phyloP scores from a whole-genome alignment of 2,329 filamentous ascomycete species.

The Calonectria henricotiae region DNA sequence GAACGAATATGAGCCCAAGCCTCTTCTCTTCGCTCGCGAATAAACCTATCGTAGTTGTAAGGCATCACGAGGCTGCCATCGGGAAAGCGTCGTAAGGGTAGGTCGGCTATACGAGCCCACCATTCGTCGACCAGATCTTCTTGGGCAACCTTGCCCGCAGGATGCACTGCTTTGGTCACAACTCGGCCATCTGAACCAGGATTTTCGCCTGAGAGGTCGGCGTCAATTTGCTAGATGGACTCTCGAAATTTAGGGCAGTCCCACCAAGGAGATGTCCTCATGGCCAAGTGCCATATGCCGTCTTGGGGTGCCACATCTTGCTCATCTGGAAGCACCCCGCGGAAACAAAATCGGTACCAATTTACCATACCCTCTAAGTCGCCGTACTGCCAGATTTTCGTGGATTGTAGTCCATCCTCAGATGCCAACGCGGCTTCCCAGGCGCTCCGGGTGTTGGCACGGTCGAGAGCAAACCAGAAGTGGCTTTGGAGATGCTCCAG shows the following conservation, averaged over 20 bases:
- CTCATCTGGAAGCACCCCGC: slow-evolving; percentile 32
- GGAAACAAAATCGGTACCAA: slow-evolving; percentile 53
- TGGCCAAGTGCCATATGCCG: slow-evolving; percentile 47
- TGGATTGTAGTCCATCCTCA: background rate
- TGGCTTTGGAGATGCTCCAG: slow-evolving; percentile 42
- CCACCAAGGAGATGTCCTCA: slow-evolving; percentile 52
- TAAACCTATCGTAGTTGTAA: slow-evolving; percentile 27
- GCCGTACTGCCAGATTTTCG: slow-evolving; percentile 42
- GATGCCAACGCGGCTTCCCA: background rate
- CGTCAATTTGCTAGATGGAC: slow-evolving; percentile 30
- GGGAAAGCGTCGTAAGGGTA: slow-evolving; percentile 46
- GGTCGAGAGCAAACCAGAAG: slow-evolving; percentile 53
- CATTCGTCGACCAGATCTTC: slow-evolving; percentile 48
- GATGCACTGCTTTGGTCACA: background rate
- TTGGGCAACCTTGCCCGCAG: background rate
- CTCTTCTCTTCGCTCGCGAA: slow-evolving; percentile 13
- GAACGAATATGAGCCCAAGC: slow-evolving; percentile 26
- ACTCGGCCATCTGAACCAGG: background rate
- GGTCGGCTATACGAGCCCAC: slow-evolving; percentile 42
- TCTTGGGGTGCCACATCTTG: slow-evolving; percentile 46
- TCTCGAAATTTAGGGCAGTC: slow-evolving; percentile 50
- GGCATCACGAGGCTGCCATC: slow-evolving; percentile 43
- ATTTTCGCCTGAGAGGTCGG: slow-evolving; percentile 21
- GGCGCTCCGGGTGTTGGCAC: slow-evolving; percentile 8
- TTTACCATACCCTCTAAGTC: slow-evolving; percentile 52